Conservation (phyloP, 2,329 filamentous ascomycete species). For the Capronia epimyces region DNA sequence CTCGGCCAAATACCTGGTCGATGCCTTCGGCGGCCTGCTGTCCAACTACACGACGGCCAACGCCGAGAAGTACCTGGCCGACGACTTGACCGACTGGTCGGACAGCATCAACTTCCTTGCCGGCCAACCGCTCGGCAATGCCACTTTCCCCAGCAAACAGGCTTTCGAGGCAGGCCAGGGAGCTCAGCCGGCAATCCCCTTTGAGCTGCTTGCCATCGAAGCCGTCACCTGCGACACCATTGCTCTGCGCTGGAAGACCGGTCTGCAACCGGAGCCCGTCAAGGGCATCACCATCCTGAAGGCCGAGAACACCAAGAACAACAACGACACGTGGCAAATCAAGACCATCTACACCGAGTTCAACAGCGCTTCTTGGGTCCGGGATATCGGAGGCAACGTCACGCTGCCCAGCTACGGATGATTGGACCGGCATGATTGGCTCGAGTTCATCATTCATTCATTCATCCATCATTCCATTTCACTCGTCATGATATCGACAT, state of each 20-base stretch:
- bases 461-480: no score
- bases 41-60: slow-evolving; percentile 18
- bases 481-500: no score
- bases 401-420: slow-evolving; percentile 12
- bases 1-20: slow-evolving; percentile 16
- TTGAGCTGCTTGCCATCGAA: slow-evolving; percentile 29
- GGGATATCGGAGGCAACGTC: slow-evolving; percentile 23
- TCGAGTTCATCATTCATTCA: no score
- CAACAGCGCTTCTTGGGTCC: slow-evolving; percentile 29
- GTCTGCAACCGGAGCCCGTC: slow-evolving; percentile 25
- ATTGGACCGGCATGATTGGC: neutral
- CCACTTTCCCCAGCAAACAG: slow-evolving; percentile 33
- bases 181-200: slow-evolving; percentile 31
- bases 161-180: slow-evolving; percentile 30
- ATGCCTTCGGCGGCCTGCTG: slow-evolving; percentile 19
- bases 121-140: slow-evolving; percentile 30
- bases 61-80: slow-evolving; percentile 24
- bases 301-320: slow-evolving; percentile 19
- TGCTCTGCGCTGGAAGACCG: slow-evolving; percentile 32
- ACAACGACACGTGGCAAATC: slow-evolving; percentile 32
- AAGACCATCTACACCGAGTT: slow-evolving; percentile 35
- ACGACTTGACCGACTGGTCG: slow-evolving; percentile 32
- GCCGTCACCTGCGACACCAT: slow-evolving; percentile 33
- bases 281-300: slow-evolving; percentile 33
- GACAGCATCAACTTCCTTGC: slow-evolving; percentile 34